Base-by-base conservation (phyloP, 208 protist species). In the Trypanosomatidae sp. region DNA sequence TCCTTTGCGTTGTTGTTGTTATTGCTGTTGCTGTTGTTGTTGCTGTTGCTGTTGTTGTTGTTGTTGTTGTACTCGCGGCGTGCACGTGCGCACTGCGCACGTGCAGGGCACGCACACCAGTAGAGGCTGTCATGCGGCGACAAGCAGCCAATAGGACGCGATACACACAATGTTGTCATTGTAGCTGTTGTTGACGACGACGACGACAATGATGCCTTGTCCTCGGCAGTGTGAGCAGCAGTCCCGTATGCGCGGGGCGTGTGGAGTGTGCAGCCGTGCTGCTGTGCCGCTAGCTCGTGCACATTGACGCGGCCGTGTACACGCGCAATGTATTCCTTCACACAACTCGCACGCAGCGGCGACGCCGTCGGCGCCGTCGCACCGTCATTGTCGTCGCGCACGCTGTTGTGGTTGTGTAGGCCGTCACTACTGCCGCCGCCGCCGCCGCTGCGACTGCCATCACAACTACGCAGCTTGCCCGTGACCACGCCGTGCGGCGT, bases 51-150 rank as follows among this genome's bases (percentile, higher is more conserved):
- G n/a, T 30, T 48, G 43, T 6, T 48, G 15, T 16, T 37, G 13
- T 19, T 13, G 15, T 42, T 45, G 50, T 6, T 25, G 32, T 4
- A 4, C 15, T 35, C n/a, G 11, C n/a, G 30, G 11, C n/a, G 30
- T 35, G 11, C 30, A 15, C n/a, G 30, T 35, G 11, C 30, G 11
- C n/a, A 15, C 11, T 35, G 11, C 16, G 38, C 46, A 18, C 43
- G 40, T 26, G 22, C 5, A 18, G 38, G 40, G n/a, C 59, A 61
- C 1, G 77, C 67, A 6, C 57, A 78, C 74, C 77, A 78, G 60
- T 91, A 91, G 13, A 82, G 42, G 47, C 76, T 84, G 6, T 67
- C 18, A 47, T 82, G 74, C 28, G 74, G 67, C 4, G 66, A 71
- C 1, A 83, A 22, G 52, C 82, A 88, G 6, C 75, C 73, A 47